These are phyloP conservation scores for Colletotrichum sp. DNA, from an alignment of 2,329 filamentous ascomycete species.

Conservation along the genomic window DNA sequence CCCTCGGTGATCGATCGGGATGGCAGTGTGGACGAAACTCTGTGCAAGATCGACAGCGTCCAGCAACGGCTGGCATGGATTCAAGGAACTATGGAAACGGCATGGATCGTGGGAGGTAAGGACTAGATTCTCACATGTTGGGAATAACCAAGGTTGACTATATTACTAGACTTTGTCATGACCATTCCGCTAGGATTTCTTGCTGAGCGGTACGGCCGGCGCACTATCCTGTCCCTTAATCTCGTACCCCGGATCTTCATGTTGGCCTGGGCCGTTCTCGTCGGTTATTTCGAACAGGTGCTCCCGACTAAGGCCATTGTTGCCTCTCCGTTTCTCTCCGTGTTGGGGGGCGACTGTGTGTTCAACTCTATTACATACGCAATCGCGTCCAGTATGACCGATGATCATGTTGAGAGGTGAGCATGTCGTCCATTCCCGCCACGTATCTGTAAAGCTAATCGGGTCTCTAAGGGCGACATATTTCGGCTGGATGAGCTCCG, in stretches of 20 bases:
- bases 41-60: conserved; percentile 59
- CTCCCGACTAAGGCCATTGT: conserved; percentile 45
- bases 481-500: conserved; percentile 56
- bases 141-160: neutral
- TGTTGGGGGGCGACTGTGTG: conserved; percentile 55
- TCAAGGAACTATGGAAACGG: conserved; percentile 54
- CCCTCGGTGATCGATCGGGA: conserved; percentile 31
- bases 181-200: conserved; percentile 53
- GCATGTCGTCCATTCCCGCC: conserved; percentile 15
- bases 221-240: conserved; percentile 46
- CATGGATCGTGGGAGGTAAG: conserved; percentile 54
- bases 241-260: conserved; percentile 45
- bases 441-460: neutral
- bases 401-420: conserved; percentile 42
- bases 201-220: conserved; percentile 47
- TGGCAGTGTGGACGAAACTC: conserved; percentile 51
- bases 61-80: conserved; percentile 58
- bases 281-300: conserved; percentile 40
- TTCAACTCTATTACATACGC: conserved; percentile 55
- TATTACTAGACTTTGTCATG: conserved; percentile 49
- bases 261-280: conserved; percentile 43
- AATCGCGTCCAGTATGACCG: conserved; percentile 47
- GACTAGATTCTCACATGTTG: neutral
- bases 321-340: conserved; percentile 44
- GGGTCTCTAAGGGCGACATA: conserved; percentile 45